Evolutionary conservation across 2,329 filamentous ascomycete genomes (phyloP).

Genomic region (Cladosporium phlei): DNA sequence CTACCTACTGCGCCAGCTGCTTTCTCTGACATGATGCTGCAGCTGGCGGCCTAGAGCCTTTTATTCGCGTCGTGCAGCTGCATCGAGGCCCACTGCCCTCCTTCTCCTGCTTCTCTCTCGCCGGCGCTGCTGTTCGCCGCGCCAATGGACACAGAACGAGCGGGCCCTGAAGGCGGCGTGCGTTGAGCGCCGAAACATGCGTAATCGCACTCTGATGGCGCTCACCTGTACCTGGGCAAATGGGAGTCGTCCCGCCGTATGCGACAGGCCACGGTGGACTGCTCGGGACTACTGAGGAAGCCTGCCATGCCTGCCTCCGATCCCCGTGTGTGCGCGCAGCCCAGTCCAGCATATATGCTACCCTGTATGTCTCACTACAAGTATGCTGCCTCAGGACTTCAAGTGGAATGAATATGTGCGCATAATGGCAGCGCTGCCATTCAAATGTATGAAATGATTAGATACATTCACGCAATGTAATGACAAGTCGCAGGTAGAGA

Average conservation of each 20-base stretch:
- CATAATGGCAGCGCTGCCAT: too few relatives aligned
- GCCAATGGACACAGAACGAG: conserved; percentile 10
- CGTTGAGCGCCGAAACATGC: conserved; percentile 13
- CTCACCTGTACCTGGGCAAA: conserved; percentile 8
- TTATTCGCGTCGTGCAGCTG: conserved; percentile 13
- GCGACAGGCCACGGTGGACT: conserved; percentile 10
- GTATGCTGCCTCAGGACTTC: conserved; percentile 9
- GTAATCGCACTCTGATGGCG: conserved; percentile 10
- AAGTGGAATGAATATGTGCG: neutral
- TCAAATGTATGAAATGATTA: neutral
- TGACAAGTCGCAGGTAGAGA: conserved; percentile 4
- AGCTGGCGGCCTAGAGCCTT: conserved; percentile 12
- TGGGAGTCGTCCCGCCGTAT: conserved; percentile 1
- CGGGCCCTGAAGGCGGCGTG: conserved; percentile 12
- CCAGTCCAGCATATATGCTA: neutral
- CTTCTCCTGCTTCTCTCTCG: neutral
- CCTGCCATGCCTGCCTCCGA: neutral
- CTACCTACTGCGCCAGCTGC: conserved; percentile 11
- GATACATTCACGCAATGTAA: neutral
- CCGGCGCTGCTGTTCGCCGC: conserved; percentile 4
- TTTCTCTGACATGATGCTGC: conserved; percentile 8
- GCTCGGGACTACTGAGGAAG: neutral
- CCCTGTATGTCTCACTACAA: conserved; percentile 8
- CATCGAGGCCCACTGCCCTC: conserved; percentile 8
- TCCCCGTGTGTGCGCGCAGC: neutral